phyloP scores from a whole-genome alignment of 148 eudicot genomes.

The Rhododendron ferrugineum region DNA sequence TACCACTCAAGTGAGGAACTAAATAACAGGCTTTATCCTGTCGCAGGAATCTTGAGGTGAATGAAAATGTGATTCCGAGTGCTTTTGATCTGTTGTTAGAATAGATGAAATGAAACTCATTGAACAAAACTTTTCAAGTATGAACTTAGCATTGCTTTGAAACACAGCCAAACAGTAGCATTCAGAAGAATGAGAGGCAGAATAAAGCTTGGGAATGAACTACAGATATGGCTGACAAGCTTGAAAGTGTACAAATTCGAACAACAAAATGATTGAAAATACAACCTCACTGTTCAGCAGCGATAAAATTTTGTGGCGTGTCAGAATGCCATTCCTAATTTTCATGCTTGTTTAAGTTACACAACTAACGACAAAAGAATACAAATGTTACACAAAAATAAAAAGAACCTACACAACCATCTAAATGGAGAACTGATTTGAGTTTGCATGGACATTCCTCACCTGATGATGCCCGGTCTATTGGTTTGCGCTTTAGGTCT shows the following conservation, averaged over 20 bases:
- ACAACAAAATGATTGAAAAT: not conserved
- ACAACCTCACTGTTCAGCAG: not conserved
- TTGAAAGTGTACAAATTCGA: not conserved
- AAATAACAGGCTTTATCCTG: too few species aligned
- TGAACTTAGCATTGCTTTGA: not conserved
- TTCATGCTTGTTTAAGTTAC: not conserved
- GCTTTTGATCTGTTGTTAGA: not conserved
- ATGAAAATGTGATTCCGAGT: not conserved
- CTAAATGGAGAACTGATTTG: too few species aligned
- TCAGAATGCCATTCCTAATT: not conserved
- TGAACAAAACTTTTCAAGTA: not conserved
- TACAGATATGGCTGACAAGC: not conserved
- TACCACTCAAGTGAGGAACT: too few species aligned
- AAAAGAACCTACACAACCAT: too few species aligned
- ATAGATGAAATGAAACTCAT: not conserved
- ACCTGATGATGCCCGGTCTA: slow-evolving; percentile 63
- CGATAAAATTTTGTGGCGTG: not conserved
- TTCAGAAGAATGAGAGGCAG: not conserved
- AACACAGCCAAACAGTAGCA: not conserved
- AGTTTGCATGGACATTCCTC: slow-evolving; percentile 4
- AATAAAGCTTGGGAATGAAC: not conserved
- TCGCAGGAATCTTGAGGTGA: too few species aligned
- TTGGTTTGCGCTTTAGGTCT: slow-evolving; percentile 38
- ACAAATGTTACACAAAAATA: too few species aligned
- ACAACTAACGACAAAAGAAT: not conserved